A percentile compares a stretch with the other conserved stretches of the same genome.
Evolutionary conservation across 169 alveolate species (phyloP).

Genomic region (Plasmodium sp.): DNA sequence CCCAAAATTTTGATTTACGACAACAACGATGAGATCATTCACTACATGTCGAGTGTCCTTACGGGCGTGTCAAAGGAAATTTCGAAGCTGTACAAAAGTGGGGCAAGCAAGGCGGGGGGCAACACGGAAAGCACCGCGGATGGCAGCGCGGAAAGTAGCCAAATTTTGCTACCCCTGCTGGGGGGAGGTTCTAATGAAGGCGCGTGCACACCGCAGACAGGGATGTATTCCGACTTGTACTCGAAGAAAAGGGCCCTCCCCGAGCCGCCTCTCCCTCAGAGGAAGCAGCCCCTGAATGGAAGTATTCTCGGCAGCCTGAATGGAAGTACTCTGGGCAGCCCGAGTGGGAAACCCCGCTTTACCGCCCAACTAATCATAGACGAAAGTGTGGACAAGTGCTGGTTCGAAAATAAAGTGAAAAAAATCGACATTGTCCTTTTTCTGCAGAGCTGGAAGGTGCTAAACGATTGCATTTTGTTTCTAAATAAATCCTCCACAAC

Average conservation of each 20-base stretch:
- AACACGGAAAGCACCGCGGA: not conserved
- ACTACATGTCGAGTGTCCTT: slow-evolving; percentile 51
- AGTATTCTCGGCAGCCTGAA: not conserved
- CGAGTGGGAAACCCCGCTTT: not conserved
- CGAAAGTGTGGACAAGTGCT: slow-evolving; percentile 50
- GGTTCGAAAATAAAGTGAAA: slow-evolving; percentile 61
- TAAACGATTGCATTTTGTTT: slow-evolving; percentile 50
- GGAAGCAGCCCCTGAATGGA: not conserved
- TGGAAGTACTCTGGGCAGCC: not conserved
- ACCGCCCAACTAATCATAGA: slow-evolving; percentile 31
- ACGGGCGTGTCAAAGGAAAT: slow-evolving; percentile 67
- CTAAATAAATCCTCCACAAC: slow-evolving; percentile 62
- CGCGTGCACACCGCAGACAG: not conserved
- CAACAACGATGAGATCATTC: slow-evolving; percentile 71
- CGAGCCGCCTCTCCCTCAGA: not conserved
- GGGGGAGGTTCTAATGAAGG: not conserved
- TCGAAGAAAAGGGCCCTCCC: not conserved
- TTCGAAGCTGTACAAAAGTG: slow-evolving; percentile 52
- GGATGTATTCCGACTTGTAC: not conserved
- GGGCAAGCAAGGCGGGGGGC: not conserved
- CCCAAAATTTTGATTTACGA: slow-evolving; percentile 64
- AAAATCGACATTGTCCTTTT: slow-evolving; percentile 31
- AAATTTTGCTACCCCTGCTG: not conserved
- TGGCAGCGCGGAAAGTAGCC: not conserved
- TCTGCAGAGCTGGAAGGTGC: slow-evolving; percentile 67